phyloP scores from a whole-genome alignment of 192 early-diverging fungal genomes.

The Chytriomyces sp. region DNA sequence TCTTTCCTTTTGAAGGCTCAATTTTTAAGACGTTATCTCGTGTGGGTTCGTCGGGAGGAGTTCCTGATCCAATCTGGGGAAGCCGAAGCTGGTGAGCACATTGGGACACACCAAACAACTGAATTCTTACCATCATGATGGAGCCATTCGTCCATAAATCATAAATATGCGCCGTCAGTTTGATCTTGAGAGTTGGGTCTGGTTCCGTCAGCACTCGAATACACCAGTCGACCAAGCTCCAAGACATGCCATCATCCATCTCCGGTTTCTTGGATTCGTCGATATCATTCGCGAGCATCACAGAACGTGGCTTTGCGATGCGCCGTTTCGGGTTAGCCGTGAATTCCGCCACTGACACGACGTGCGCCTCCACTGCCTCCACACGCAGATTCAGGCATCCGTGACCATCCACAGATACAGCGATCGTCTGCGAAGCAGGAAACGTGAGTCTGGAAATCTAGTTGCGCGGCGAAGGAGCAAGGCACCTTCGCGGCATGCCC shows the following conservation, averaged over 20 bases:
- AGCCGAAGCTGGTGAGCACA: too few relatives aligned
- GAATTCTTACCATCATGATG: slow-evolving; percentile 8
- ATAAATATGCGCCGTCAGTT: slow-evolving; percentile 31
- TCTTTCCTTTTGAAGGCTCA: slow-evolving; percentile 40
- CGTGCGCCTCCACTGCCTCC: not conserved
- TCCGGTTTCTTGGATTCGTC: not conserved
- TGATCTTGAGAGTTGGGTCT: slow-evolving; percentile 57
- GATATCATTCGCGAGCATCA: not conserved
- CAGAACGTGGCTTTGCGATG: not conserved
- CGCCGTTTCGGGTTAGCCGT: not conserved
- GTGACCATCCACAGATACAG: not conserved
- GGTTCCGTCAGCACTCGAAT: slow-evolving; percentile 57
- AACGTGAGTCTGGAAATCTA: too few relatives aligned
- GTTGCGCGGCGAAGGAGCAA: too few relatives aligned
- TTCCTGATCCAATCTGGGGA: slow-evolving; percentile 43
- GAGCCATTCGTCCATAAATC: slow-evolving; percentile 23
- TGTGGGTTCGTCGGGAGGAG: slow-evolving; percentile 52
- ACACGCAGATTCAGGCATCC: not conserved
- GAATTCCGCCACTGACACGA: not conserved
- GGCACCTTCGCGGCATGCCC: slow-evolving; percentile 15
- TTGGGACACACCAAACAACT: not conserved
- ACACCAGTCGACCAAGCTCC: slow-evolving; percentile 48
- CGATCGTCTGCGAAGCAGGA: too few relatives aligned
- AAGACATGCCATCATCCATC: not conserved
- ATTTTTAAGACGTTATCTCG: slow-evolving; percentile 50